A percentile compares a stretch with the other conserved stretches of the same genome.
Evolutionary conservation across 768 basidiomycete species (phyloP).

Genomic region (Rhodotorula diobovata): DNA sequence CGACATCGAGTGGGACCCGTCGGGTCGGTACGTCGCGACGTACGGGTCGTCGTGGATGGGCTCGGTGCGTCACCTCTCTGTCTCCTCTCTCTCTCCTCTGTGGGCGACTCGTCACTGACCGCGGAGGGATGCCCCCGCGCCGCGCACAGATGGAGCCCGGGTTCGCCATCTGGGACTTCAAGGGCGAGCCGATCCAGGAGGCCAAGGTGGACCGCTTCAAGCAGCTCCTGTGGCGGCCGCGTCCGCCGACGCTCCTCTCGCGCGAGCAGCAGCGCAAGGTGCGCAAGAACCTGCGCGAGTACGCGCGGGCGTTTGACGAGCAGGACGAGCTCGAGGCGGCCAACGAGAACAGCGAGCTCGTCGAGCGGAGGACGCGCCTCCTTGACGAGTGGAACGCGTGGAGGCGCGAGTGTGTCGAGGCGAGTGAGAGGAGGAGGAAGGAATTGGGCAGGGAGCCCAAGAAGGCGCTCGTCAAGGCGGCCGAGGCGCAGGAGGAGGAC

Average conservation of each 20-base stretch:
- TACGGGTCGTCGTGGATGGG: conserved; percentile 93
- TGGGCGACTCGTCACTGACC: conserved; percentile 7
- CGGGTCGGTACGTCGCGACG: conserved; percentile 85
- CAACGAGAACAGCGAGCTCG: conserved; percentile 86
- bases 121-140: too few species aligned
- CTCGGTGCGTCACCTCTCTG: conserved; percentile 58
- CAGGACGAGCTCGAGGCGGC: conserved; percentile 94
- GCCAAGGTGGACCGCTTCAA: conserved; percentile 91
- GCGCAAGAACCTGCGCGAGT: conserved; percentile 83
- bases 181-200: conserved; percentile 80
- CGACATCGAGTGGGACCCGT: conserved; percentile 97
- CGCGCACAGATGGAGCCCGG: conserved; percentile 83
- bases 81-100: background rate
- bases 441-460: conserved; percentile 46
- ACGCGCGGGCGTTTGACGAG: conserved; percentile 86
- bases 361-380: conserved; percentile 80
- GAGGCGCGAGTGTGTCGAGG: conserved; percentile 67
- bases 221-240: conserved; percentile 96
- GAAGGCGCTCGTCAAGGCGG: conserved; percentile 48
- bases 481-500: conserved; percentile 70
- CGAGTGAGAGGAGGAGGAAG: conserved; percentile 57
- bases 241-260: conserved; percentile 78
- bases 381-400: conserved; percentile 99
- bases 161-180: conserved; percentile 95
- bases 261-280: conserved; percentile 83